These are phyloP conservation scores for Adansonia gregorii DNA, from an alignment of 441 rosid species.

Conservation along the genomic window DNA sequence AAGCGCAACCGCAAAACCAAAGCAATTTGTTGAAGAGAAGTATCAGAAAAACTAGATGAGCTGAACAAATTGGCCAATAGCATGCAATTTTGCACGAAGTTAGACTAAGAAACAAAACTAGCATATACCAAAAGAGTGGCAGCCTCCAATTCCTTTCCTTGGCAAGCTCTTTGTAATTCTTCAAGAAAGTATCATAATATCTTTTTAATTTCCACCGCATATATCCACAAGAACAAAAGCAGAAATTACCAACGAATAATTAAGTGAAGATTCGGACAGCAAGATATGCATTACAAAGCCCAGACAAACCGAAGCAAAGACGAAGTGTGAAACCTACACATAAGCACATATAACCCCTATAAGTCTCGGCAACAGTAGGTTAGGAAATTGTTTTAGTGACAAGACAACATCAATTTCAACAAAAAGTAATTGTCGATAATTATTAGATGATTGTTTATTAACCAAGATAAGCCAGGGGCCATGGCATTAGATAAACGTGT, in stretches of 20 bases:
- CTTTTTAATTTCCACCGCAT: conserved; percentile 43
- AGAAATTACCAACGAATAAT: conserved; percentile 20
- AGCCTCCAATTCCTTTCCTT: conserved; percentile 61
- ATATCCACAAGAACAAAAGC: conserved; percentile 24
- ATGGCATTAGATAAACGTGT: neutral
- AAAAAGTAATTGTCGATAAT: neutral
- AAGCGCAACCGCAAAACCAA: conserved; percentile 65
- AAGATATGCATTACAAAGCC: neutral
- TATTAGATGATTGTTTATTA: neutral
- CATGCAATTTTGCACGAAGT: neutral
- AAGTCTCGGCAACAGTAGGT: neutral
- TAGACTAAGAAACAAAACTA: conserved; percentile 11
- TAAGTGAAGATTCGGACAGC: neutral
- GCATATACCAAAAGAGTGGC: conserved; percentile 68
- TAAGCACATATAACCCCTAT: neutral
- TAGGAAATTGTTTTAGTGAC: neutral
- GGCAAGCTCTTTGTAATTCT: conserved; percentile 65
- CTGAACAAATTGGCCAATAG: neutral
- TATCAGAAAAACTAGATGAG: neutral
- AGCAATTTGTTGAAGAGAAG: conserved; percentile 14
- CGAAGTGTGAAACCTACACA: neutral
- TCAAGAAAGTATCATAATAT: conserved; percentile 84
- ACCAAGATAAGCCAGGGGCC: conserved; percentile 8
- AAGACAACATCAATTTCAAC: neutral
- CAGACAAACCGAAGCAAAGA: neutral